phyloP scores from a whole-genome alignment of 768 basidiomycete genomes.

The Calocera viscosa region DNA sequence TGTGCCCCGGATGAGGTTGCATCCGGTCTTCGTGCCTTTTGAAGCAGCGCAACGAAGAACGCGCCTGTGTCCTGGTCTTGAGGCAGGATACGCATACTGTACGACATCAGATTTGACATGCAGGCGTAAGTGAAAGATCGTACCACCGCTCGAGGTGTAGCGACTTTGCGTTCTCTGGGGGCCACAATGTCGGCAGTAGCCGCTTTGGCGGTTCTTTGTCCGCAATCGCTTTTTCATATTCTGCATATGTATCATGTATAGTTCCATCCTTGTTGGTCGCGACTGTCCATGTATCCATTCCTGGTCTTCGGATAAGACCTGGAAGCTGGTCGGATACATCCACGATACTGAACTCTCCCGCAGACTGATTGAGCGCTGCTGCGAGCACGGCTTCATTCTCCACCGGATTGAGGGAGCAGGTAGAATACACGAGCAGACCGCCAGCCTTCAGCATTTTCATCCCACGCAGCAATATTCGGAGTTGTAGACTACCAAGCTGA shows the following conservation, averaged over 20 bases:
- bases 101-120: not conserved
- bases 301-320: slow-evolving; percentile 59
- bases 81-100: slow-evolving; percentile 79
- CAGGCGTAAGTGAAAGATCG: slow-evolving; percentile 16
- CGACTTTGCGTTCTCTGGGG: slow-evolving; percentile 46
- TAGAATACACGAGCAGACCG: slow-evolving; percentile 95
- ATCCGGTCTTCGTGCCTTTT: slow-evolving; percentile 2
- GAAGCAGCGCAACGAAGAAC: slow-evolving; percentile 69
- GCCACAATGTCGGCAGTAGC: slow-evolving; percentile 56
- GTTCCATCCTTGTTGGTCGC: slow-evolving; percentile 40
- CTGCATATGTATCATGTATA: slow-evolving; percentile 39
- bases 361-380: slow-evolving; percentile 47
- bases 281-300: slow-evolving; percentile 67
- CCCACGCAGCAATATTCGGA: slow-evolving; percentile 81
- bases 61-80: slow-evolving; percentile 95
- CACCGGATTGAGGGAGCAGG: slow-evolving; percentile 90
- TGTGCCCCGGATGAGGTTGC: not conserved
- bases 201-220: slow-evolving; percentile 45
- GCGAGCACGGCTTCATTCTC: slow-evolving; percentile 96
- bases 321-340: slow-evolving; percentile 65
- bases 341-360: slow-evolving; percentile 58
- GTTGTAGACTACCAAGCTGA: slow-evolving; percentile 51
- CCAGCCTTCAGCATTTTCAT: slow-evolving; percentile 78
- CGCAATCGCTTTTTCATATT: slow-evolving; percentile 50
- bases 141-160: slow-evolving; percentile 66